A percentile compares a stretch with the other conserved stretches of the same genome.
phyloP scores from a whole-genome alignment of 441 rosid species.

The Theobroma grandiflorum region DNA sequence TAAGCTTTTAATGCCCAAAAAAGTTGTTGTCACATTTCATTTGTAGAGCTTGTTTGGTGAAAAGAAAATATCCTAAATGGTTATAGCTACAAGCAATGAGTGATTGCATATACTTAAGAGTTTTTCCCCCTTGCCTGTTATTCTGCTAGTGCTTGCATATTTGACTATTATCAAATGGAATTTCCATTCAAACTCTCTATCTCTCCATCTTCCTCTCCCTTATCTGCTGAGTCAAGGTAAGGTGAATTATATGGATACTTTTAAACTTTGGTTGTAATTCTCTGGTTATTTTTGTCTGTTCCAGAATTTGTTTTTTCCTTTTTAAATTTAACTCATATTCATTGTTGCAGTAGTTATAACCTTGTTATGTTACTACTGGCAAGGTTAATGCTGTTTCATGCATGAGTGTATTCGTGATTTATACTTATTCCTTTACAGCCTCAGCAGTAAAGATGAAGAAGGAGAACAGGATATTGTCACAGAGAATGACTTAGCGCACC shows the following conservation, averaged over 20 bases:
- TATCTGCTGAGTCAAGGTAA: not conserved
- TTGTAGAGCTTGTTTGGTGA: not conserved
- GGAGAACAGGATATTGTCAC: slow-evolving; percentile 58
- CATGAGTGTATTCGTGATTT: slow-evolving; percentile 25
- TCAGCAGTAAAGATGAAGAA: slow-evolving; percentile 32
- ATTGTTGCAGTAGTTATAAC: not conserved
- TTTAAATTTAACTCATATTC: not conserved
- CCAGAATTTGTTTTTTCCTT: not conserved
- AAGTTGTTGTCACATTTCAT: not conserved
- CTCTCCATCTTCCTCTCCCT: not conserved
- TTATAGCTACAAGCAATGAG: too few species aligned
- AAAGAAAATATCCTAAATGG: not conserved
- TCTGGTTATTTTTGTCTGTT: slow-evolving; percentile 8
- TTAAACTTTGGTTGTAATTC: not conserved
- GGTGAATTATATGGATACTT: not conserved
- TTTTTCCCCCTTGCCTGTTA: not conserved
- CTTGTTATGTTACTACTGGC: not conserved
- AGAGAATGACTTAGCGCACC: slow-evolving; percentile 81
- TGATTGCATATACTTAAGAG: too few species aligned
- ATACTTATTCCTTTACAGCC: slow-evolving; percentile 36
- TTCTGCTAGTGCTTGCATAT: not conserved
- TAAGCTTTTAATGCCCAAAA: not conserved
- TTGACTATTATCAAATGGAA: not conserved
- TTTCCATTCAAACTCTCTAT: not conserved
- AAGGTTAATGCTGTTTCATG: not conserved